Evolutionary conservation across 2,329 filamentous ascomycete species (phyloP).

Genomic region (Bimuria novae-zelandiae): DNA sequence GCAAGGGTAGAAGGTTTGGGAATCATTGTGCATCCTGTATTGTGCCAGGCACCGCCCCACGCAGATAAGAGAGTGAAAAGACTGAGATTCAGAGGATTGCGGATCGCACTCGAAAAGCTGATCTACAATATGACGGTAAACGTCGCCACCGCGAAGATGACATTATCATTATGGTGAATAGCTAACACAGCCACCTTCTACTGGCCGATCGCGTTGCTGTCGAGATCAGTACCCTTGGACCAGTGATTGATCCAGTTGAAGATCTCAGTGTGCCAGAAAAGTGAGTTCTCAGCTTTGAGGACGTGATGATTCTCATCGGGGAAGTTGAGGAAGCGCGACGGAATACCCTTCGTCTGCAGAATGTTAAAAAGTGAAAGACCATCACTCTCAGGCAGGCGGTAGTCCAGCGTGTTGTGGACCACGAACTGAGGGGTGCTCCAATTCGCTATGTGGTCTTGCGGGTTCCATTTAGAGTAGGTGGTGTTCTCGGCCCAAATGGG

Average conservation of each 20-base stretch:
- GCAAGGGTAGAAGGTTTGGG: not conserved
- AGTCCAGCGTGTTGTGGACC: constrained; percentile 90
- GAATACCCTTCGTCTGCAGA: constrained; percentile 74
- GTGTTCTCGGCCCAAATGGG: constrained; percentile 41
- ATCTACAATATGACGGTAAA: not conserved
- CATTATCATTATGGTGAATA: not conserved
- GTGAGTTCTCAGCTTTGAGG: constrained; percentile 83
- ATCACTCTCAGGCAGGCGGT: constrained; percentile 82
- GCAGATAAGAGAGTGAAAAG: too few relatives aligned
- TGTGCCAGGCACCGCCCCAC: too few relatives aligned
- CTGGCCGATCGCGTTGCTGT: constrained; percentile 35
- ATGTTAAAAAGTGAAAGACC: constrained; percentile 85
- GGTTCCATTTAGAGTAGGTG: constrained; percentile 63
- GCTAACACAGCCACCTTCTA: constrained; percentile 15
- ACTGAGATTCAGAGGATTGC: too few relatives aligned
- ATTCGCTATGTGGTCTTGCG: constrained; percentile 61
- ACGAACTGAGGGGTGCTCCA: constrained; percentile 89
- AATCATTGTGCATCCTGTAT: too few relatives aligned
- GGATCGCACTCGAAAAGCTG: too few relatives aligned
- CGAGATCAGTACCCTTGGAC: constrained; percentile 36
- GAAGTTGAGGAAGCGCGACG: constrained; percentile 79
- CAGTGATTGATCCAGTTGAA: constrained; percentile 49
- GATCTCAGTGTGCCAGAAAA: constrained; percentile 78
- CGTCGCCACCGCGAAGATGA: not conserved
- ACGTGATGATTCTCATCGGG: constrained; percentile 84